Base-by-base conservation (phyloP, 2,329 filamentous ascomycete species). In the Exophiala xenobiotica region DNA sequence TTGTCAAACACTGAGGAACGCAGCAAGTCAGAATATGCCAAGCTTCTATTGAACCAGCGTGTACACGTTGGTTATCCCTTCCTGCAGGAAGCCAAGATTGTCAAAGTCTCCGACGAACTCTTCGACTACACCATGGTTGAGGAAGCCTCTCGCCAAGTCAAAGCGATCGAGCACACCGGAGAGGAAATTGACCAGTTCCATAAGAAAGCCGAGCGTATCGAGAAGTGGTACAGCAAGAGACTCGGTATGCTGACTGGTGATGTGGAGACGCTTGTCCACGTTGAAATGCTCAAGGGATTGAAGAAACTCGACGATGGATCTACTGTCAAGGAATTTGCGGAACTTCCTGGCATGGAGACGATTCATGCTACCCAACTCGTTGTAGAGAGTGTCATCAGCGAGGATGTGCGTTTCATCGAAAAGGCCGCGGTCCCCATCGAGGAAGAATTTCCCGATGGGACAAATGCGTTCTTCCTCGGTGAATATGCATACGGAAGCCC, bases 1-100 rank as follows among this genome's bases (percentile, higher is more conserved):
- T 76, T 99, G 43, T 78, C 85, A 24, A 86, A 89, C 29, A 82
- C 88, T 0, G 89, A 91, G 57, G 72, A 74, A 51, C 83, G 86
- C 27, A 84, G 86, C 41, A 87, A 81, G 58, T 77, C 85, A 18
- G 83, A 88, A 60, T 74, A 81, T 48, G 91, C 91, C 49, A 89
- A 90, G 67, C 72, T 76, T 43, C 92, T 90, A 65, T 78, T 99
- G 38, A 92, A 91, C 38, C 81, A 92, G 69, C 84, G 85, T 54
- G 91, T 95, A 53, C 90, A 90, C 66, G 88, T 97, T 54, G 91
- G 92, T 29, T 99, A 95, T 65, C 93, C 93, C 1, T 99, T 96
- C 73, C 73, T 99, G 58, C 88, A 95, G 63, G 95, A 99, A 72
- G 93, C 89, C 46, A 92, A 92, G 72, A 85, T 99, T 23, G 79